phyloP scores from a whole-genome alignment of 176 grass and related monocot genomes.

The Dactylis glomerata region DNA sequence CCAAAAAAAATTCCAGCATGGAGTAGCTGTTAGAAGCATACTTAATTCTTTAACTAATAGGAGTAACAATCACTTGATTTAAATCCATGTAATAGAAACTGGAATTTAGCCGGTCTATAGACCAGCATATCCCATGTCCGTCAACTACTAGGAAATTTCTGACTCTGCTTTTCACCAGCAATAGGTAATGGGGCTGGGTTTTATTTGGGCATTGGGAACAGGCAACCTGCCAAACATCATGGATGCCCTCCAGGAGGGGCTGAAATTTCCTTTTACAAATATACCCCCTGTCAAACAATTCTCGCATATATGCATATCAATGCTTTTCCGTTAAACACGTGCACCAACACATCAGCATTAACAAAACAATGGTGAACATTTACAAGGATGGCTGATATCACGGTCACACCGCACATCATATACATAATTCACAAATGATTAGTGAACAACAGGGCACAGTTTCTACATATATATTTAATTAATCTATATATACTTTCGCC shows the following conservation, averaged over 20 bases:
- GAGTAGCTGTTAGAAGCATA: background rate
- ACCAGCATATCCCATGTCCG: no score
- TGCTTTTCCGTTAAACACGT: background rate
- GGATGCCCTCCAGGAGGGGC: background rate
- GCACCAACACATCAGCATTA: background rate
- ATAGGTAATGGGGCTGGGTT: no score
- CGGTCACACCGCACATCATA: constrained; percentile 21
- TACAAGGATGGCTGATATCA: background rate
- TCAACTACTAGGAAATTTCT: no score
- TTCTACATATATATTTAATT: constrained; percentile 16
- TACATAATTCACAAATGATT: background rate
- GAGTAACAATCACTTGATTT: no score
- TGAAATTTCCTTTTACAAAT: background rate
- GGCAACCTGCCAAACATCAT: background rate
- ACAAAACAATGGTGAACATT: constrained; percentile 28
- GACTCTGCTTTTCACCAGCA: no score
- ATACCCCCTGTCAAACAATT: background rate
- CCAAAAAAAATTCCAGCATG: background rate
- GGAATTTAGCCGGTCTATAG: no score
- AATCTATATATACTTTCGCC: background rate
- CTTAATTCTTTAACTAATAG: background rate
- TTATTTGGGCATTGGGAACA: background rate
- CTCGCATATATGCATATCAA: background rate
- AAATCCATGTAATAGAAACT: no score
- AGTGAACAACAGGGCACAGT: background rate